Evolutionary conservation across 768 basidiomycete genomes (phyloP).

Genomic region (Tulasnella sp.): DNA sequence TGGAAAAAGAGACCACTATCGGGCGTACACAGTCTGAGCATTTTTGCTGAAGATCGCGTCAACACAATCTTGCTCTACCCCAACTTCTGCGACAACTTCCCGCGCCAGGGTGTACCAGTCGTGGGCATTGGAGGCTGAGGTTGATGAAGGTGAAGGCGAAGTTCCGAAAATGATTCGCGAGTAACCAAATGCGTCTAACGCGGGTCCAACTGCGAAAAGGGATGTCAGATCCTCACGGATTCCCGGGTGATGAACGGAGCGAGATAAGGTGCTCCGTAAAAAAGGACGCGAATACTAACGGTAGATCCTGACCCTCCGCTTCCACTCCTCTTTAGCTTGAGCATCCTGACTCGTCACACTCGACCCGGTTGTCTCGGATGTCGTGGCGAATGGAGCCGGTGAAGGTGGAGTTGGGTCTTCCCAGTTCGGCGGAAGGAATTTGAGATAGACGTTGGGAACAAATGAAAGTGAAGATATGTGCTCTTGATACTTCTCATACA

Average conservation of each 20-base stretch:
- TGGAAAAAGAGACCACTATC: neutral
- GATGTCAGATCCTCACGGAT: constrained; percentile 10
- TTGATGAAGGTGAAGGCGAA: constrained; percentile 52
- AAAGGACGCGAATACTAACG: constrained; percentile 47
- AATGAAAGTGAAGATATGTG: constrained; percentile 70
- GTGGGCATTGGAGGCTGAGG: constrained; percentile 48
- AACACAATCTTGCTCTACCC: constrained; percentile 69
- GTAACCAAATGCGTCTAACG: constrained; percentile 80
- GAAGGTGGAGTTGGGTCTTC: constrained; percentile 53
- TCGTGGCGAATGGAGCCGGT: constrained; percentile 27
- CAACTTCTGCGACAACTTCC: constrained; percentile 73
- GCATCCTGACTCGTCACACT: constrained; percentile 26
- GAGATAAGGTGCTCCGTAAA: neutral
- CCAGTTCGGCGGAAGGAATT: constrained; percentile 76
- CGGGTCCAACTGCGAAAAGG: constrained; percentile 59
- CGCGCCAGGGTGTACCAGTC: constrained; percentile 81
- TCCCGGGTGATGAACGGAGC: neutral
- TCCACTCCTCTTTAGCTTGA: constrained; percentile 57
- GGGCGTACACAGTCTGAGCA: constrained; percentile 44
- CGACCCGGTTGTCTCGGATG: constrained; percentile 30
- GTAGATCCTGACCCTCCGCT: constrained; percentile 76
- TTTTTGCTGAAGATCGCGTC: constrained; percentile 67
- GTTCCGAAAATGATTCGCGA: constrained; percentile 80
- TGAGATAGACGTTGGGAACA: constrained; percentile 64
- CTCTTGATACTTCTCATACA: constrained; percentile 67